Evolutionary conservation across 495 filamentous ascomycete genomes (phyloP).

Genomic region (Poronia punctata): DNA sequence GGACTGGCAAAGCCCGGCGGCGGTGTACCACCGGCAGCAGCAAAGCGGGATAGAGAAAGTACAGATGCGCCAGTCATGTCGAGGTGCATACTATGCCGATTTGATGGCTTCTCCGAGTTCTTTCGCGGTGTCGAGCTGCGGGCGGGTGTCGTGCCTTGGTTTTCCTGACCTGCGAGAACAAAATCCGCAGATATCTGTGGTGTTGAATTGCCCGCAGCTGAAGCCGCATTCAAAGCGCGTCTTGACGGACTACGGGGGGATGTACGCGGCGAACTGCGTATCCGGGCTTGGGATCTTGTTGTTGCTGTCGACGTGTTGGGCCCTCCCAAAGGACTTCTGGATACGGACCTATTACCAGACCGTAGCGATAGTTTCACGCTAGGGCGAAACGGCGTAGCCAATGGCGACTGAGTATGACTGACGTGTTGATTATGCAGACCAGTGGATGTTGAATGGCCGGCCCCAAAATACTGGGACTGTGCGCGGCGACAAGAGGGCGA

Average conservation of each 20-base stretch:
- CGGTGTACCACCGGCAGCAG: conserved; percentile 28
- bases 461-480: conserved; percentile 22
- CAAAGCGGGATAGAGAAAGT: conserved; percentile 38
- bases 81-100: conserved; percentile 40
- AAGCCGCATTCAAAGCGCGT: conserved; percentile 61
- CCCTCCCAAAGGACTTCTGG: conserved; percentile 28
- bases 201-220: conserved; percentile 62
- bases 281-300: conserved; percentile 7
- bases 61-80: conserved; percentile 43
- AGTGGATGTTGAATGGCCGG: conserved; percentile 17
- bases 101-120: conserved; percentile 36
- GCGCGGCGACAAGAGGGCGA: conserved; percentile 24
- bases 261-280: conserved; percentile 32
- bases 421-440: conserved; percentile 13
- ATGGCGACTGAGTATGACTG: conserved; percentile 25
- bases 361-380: conserved; percentile 48
- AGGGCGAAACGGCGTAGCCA: conserved; percentile 32
- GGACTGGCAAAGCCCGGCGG: conserved; percentile 62
- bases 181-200: conserved; percentile 32
- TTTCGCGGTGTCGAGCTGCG: conserved; percentile 36
- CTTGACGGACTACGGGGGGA: conserved; percentile 72
- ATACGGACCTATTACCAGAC: conserved; percentile 36
- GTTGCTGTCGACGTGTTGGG: conserved; percentile 37
- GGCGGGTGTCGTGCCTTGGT: conserved; percentile 30
- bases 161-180: conserved; percentile 50